These are phyloP conservation scores for Cymodocea nodosa DNA, from an alignment of 116 monocot species.

Conservation along the genomic window DNA sequence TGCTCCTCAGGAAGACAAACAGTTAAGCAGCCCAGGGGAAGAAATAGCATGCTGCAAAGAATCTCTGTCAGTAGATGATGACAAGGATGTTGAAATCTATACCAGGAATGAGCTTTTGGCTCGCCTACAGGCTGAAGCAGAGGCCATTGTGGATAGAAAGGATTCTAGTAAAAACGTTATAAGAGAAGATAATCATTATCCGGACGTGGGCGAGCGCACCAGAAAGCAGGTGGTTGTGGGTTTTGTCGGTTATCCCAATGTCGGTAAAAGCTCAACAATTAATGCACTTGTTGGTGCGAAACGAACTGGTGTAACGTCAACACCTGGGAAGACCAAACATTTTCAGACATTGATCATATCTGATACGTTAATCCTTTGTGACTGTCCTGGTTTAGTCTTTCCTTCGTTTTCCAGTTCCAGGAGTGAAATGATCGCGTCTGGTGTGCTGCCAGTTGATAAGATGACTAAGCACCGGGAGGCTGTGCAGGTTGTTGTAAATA, in stretches of 20 bases:
- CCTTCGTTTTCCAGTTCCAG: constrained; percentile 96
- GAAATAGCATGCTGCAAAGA: constrained; percentile 14
- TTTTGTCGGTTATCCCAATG: constrained; percentile 98
- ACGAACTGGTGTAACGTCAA: constrained; percentile 84
- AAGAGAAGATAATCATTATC: background rate
- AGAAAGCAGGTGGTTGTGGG: constrained; percentile 81
- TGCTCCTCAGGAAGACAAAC: constrained; percentile 52
- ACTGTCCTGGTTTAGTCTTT: constrained; percentile 97
- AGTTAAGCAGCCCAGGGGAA: constrained; percentile 15
- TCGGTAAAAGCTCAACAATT: constrained; percentile 96
- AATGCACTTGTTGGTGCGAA: constrained; percentile 91
- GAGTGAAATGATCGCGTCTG: constrained; percentile 94
- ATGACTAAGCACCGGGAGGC: constrained; percentile 82
- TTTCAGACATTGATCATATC: constrained; percentile 96
- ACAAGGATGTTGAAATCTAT: constrained; percentile 57
- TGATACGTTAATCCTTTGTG: constrained; percentile 76
- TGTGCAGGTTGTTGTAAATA: constrained; percentile 76
- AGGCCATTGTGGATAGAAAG: constrained; percentile 34
- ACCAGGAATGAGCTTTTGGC: constrained; percentile 64
- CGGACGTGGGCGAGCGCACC: constrained; percentile 5
- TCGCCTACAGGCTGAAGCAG: constrained; percentile 78
- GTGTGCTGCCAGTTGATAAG: constrained; percentile 81
- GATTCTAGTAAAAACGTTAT: constrained; percentile 7
- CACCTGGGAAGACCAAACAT: constrained; percentile 98
- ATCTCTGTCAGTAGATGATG: constrained; percentile 8